Percentiles rank a stretch among this genome's conserved stretches.
Conservation (phyloP, 495 filamentous ascomycete genomes). For the Xanthoparmelia taractica region DNA sequence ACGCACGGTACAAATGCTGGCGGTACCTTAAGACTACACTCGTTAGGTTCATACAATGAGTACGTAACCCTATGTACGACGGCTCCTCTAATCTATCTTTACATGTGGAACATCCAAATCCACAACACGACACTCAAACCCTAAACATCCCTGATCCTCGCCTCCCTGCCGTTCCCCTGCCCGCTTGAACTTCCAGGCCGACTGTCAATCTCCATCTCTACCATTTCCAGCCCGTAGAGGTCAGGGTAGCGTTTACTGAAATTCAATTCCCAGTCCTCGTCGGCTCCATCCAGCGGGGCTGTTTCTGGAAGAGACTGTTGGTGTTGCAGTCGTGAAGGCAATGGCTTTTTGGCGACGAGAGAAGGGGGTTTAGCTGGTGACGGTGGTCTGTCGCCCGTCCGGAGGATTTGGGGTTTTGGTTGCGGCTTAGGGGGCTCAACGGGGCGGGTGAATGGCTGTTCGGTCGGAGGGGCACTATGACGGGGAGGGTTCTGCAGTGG, state of each 20-base stretch:
- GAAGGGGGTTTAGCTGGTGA: slow-evolving; percentile 22
- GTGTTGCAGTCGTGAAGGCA: slow-evolving; percentile 9
- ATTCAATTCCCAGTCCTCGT: slow-evolving; percentile 60
- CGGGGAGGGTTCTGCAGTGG: not conserved
- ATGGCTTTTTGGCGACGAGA: slow-evolving; percentile 9
- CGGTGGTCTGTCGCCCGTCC: slow-evolving; percentile 22
- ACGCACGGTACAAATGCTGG: not conserved
- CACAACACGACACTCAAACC: not conserved
- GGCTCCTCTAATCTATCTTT: not conserved
- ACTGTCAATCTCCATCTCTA: slow-evolving; percentile 57
- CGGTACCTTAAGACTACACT: not conserved
- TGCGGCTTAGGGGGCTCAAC: slow-evolving; percentile 26
- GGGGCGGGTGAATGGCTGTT: slow-evolving; percentile 11
- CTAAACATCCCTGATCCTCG: slow-evolving; percentile 26
- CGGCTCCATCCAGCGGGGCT: not conserved
- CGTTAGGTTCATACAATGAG: not conserved
- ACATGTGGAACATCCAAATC: not conserved
- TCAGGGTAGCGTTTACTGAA: slow-evolving; percentile 80
- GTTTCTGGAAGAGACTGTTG: slow-evolving; percentile 14
- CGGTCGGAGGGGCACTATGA: slow-evolving; percentile 5
- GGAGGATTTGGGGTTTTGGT: slow-evolving; percentile 25
- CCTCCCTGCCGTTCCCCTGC: slow-evolving; percentile 8
- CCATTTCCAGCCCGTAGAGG: slow-evolving; percentile 74
- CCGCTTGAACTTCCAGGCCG: not conserved
- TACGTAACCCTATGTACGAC: not conserved